Percentiles rank a stretch among this genome's conserved stretches.
These are phyloP conservation scores for Coriaria nepalensis DNA, from an alignment of 306 rosid species.

Conservation along the genomic window DNA sequence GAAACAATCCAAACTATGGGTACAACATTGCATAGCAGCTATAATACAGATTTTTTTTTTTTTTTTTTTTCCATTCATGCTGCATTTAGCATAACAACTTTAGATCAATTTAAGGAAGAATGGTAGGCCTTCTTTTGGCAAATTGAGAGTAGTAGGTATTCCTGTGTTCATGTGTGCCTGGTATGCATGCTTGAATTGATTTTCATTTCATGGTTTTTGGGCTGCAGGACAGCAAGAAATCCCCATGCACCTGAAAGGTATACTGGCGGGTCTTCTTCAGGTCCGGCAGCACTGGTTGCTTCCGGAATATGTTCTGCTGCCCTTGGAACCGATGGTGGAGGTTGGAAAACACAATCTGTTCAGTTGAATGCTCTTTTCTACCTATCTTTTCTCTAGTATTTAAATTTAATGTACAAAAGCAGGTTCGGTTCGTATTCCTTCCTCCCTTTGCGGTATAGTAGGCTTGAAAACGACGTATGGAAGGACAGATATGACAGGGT, in stretches of 20 bases:
- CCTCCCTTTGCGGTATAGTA: conserved; percentile 93
- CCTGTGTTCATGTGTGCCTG: conserved; percentile 6
- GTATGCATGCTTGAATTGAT: conserved; percentile 3
- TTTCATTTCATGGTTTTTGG: conserved; percentile 15
- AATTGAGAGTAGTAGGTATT: conserved; percentile 8
- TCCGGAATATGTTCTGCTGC: conserved; percentile 94
- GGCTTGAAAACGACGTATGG: conserved; percentile 84
- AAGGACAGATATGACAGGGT: conserved; percentile 68
- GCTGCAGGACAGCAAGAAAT: conserved; percentile 78
- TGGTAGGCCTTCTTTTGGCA: neutral
- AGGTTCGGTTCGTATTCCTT: conserved; percentile 95
- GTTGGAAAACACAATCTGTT: conserved; percentile 34
- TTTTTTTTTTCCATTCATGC: neutral
- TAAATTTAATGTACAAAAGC: conserved; percentile 26
- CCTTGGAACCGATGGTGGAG: conserved; percentile 97
- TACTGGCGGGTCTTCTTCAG: conserved; percentile 97
- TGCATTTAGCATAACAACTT: neutral
- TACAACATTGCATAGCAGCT: conserved; percentile 14
- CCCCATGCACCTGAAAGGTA: conserved; percentile 91
- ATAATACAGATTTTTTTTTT: neutral
- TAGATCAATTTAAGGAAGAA: neutral
- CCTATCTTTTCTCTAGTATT: conserved; percentile 5
- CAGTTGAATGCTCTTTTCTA: conserved; percentile 9
- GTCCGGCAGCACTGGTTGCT: conserved; percentile 95
- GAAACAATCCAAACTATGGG: conserved; percentile 90